Evolutionary conservation across 345 rosid species (phyloP).

Genomic region (Salix arbutifolia): DNA sequence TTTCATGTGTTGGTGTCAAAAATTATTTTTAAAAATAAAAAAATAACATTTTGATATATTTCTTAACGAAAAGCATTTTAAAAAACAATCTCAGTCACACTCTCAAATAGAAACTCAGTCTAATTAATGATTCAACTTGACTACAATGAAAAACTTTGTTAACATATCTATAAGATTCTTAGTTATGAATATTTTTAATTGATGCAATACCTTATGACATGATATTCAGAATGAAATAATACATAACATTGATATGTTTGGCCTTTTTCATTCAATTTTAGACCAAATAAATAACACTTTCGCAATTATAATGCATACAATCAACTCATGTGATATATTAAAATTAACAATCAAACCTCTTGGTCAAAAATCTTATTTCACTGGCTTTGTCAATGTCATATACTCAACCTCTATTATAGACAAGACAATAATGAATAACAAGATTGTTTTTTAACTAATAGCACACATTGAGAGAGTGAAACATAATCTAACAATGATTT

Average conservation of each 20-base stretch:
- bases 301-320: background rate
- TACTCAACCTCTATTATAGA: background rate
- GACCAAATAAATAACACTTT: background rate
- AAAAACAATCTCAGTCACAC: rapidly evolving
- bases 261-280: background rate
- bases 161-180: background rate
- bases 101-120: rapidly evolving
- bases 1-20: too few species aligned
- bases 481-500: background rate
- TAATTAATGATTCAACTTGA: background rate
- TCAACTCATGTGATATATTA: background rate
- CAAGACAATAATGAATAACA: background rate
- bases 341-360: background rate
- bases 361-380: background rate
- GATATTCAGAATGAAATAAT: background rate
- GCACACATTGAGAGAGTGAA: background rate
- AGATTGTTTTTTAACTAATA: background rate
- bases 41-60: too few species aligned
- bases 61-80: rapidly evolving
- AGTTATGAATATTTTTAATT: background rate
- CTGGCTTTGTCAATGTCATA: background rate
- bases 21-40: too few species aligned
- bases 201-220: background rate
- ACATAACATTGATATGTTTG: background rate
- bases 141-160: background rate